These are phyloP conservation scores for Fusarium sp. DNA, from an alignment of 2,329 filamentous ascomycete species.

Conservation along the genomic window DNA sequence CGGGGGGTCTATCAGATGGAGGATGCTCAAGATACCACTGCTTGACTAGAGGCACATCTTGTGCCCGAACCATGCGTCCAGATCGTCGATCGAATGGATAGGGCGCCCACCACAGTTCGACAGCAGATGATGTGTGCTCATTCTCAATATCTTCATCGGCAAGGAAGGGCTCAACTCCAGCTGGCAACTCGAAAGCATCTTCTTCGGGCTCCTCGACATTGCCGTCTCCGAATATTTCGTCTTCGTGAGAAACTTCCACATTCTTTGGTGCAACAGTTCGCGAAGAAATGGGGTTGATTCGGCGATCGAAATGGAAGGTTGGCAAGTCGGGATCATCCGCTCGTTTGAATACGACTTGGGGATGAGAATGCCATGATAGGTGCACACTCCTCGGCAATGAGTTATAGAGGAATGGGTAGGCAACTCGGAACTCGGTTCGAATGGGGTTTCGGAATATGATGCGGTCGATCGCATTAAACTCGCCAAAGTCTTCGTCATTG, in stretches of 20 bases:
- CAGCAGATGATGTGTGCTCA: constrained; percentile 88
- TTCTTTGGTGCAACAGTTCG: constrained; percentile 95
- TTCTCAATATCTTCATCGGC: constrained; percentile 90
- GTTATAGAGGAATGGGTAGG: constrained; percentile 95
- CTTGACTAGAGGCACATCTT: constrained; percentile 96
- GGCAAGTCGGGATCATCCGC: constrained; percentile 90
- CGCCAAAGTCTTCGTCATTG: constrained; percentile 98
- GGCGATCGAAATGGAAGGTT: constrained; percentile 97
- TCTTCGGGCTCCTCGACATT: constrained; percentile 80
- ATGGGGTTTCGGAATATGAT: constrained; percentile 98
- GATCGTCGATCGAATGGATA: constrained; percentile 95
- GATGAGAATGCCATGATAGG: constrained; percentile 91
- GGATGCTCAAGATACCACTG: constrained; percentile 99
- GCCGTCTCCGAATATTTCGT: constrained; percentile 87
- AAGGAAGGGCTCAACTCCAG: constrained; percentile 85
- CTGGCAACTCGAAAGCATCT: constrained; percentile 85
- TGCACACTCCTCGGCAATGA: constrained; percentile 94
- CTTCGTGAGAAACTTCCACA: constrained; percentile 89
- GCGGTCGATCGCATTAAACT: constrained; percentile 99
- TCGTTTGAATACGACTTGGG: constrained; percentile 90
- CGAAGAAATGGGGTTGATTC: constrained; percentile 97
- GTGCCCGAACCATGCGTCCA: constrained; percentile 93
- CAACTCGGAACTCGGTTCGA: constrained; percentile 93
- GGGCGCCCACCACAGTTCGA: constrained; percentile 97
- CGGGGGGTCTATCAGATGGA: constrained; percentile 83